These are phyloP conservation scores for Sclerotinia nivalis DNA, from an alignment of 2,329 filamentous ascomycete species.

Conservation along the genomic window DNA sequence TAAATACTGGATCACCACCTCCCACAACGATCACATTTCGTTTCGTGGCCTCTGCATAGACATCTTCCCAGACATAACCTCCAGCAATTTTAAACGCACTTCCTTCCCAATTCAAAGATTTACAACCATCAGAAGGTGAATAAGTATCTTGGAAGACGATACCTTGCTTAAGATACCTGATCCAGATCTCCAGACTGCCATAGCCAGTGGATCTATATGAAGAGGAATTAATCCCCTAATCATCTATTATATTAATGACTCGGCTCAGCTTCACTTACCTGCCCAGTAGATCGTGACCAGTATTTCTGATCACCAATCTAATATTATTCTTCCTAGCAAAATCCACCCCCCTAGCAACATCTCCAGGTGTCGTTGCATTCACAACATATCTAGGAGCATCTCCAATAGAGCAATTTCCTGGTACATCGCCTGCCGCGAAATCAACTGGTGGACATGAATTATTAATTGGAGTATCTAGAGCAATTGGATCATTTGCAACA, in stretches of 20 bases:
- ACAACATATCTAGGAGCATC: slow-evolving; percentile 44
- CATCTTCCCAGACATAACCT: slow-evolving; percentile 42
- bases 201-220: slow-evolving; percentile 36
- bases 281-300: slow-evolving; percentile 50
- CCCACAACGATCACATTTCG: slow-evolving; percentile 43
- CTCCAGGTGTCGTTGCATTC: slow-evolving; percentile 43
- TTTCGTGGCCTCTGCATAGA: slow-evolving; percentile 40
- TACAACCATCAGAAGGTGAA: slow-evolving; percentile 32
- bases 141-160: slow-evolving; percentile 33
- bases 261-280: slow-evolving; percentile 27
- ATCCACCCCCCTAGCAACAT: slow-evolving; percentile 44
- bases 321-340: slow-evolving; percentile 50
- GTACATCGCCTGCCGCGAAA: slow-evolving; percentile 6
- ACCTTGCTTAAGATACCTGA: slow-evolving; percentile 46
- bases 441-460: slow-evolving; percentile 45
- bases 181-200: slow-evolving; percentile 47
- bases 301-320: slow-evolving; percentile 47
- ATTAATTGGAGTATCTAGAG: slow-evolving; percentile 47
- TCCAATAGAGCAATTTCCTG: slow-evolving; percentile 44
- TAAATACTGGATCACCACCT: slow-evolving; percentile 38
- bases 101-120: slow-evolving; percentile 39
- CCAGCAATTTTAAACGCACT: slow-evolving; percentile 43
- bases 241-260: slow-evolving; percentile 34
- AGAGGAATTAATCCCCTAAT: not conserved
- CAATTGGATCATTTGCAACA: slow-evolving; percentile 44